phyloP scores from a whole-genome alignment of 352 stramenopile species.

The Phytopythium boreale region DNA sequence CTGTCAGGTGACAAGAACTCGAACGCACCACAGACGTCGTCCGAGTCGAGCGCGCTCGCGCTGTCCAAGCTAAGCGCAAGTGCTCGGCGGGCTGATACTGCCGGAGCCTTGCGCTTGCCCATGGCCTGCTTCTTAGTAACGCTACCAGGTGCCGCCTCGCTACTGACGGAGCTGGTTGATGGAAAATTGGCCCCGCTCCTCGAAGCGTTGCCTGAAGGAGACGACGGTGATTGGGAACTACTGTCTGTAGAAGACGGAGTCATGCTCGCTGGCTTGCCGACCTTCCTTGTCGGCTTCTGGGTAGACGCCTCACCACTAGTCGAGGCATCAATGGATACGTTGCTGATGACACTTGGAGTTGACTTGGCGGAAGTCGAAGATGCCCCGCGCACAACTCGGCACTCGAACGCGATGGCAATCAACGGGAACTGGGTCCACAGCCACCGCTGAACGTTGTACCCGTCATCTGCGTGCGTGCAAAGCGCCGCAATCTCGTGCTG shows the following conservation, averaged over 20 bases:
- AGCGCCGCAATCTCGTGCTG: slow-evolving; percentile 66
- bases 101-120: slow-evolving; percentile 14
- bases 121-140: slow-evolving; percentile 4
- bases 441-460: slow-evolving; percentile 78
- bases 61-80: slow-evolving; percentile 2
- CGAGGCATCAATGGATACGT: neutral
- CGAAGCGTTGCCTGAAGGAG: neutral
- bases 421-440: slow-evolving; percentile 87
- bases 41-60: slow-evolving; percentile 6
- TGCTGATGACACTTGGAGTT: slow-evolving; percentile 1
- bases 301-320: neutral
- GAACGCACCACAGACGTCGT: slow-evolving; percentile 48
- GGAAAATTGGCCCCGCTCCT: neutral
- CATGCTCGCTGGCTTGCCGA: slow-evolving; percentile 9
- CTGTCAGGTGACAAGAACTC: slow-evolving; percentile 64
- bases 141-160: neutral
- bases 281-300: neutral
- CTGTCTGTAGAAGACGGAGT: neutral
- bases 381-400: slow-evolving; percentile 45
- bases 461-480: slow-evolving; percentile 57
- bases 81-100: slow-evolving; percentile 12
- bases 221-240: neutral
- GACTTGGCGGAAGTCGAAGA: slow-evolving; percentile 3
- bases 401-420: slow-evolving; percentile 73
- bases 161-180: neutral